Base-by-base conservation (phyloP, 805 yeast genomes). In the Wickerhamomyces bisporus region DNA sequence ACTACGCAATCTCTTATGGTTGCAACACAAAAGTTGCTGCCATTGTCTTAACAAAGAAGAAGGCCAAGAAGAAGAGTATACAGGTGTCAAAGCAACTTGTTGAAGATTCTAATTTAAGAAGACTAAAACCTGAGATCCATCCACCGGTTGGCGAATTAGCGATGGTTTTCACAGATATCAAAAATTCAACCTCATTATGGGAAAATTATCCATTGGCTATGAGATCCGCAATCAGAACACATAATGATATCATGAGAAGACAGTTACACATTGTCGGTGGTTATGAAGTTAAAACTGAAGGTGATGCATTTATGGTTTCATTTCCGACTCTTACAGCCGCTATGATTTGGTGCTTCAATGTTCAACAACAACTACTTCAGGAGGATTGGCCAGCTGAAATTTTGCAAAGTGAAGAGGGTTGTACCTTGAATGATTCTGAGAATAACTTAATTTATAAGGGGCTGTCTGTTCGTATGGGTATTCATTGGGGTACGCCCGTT, bases 301-400 rank as follows among this genome's bases (percentile, higher is more conserved):
- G 99, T 56, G 99, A 93, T 70, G 96, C 98, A 0, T 93, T 93
- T 52, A 89, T 93, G 86, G 97, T 93, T 12, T 86, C 97, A 11
- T 93, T 93, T 60, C 95, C 96, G 0, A 81, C 95, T 0, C 91
- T 95, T 1, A 77, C 91, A 0, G 73, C 91, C 15, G 98, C 98
- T 0, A 66, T 93, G 44, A 69, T 87, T 26, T 93, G 98, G 98
- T 87, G 97, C 66, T 80, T 89, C 58, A 81, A 85, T 34, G 96
- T 91, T 6, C 99, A 93, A 59, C 74, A 81, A 39, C 94, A 86
- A 57, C 55, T 85, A 12, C 65, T 93, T 34, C 71, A 77, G 10
- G 94, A 88, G 6, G 96, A 88, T 46, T 93, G 99, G 99, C 98
- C 98, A 0, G 77, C 83, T 3, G 97, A 91, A 53, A 87, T 93